Conservation (phyloP, 208 protist genomes). For the Trypanosoma caninum region DNA sequence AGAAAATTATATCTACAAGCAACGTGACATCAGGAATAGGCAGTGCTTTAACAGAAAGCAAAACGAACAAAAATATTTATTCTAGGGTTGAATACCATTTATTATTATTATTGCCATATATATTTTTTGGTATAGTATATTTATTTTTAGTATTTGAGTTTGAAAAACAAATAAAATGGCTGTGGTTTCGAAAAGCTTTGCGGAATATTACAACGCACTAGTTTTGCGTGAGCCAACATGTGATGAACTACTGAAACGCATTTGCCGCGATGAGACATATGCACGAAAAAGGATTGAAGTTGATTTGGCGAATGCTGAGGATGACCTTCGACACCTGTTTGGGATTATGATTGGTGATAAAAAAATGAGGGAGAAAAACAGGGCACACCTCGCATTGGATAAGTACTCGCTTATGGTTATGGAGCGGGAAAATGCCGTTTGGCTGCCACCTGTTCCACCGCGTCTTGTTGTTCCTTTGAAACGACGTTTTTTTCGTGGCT, state of each 20-base stretch:
- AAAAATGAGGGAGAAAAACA: conserved; percentile 28
- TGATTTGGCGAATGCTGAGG: conserved; percentile 27
- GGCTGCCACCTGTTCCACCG: conserved; percentile 43
- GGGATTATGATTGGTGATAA: conserved; percentile 62
- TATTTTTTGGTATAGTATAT: not conserved
- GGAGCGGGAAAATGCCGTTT: conserved; percentile 44
- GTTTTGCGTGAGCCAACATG: conserved; percentile 31
- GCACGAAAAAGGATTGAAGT: conserved; percentile 47
- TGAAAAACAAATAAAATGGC: conserved; percentile 41
- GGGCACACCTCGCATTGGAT: not conserved
- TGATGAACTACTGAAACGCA: conserved; percentile 41
- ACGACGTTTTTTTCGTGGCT: conserved; percentile 31
- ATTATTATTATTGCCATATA: not conserved
- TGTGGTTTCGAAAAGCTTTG: conserved; percentile 44
- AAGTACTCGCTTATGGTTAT: conserved; percentile 24
- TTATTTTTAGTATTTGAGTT: not conserved
- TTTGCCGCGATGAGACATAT: conserved; percentile 58
- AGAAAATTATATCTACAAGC: no score
- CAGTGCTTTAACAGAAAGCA: no score
- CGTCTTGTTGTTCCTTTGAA: conserved; percentile 24
- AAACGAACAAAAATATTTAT: not conserved
- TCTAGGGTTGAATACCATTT: not conserved
- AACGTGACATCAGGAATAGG: no score
- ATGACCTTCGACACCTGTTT: conserved; percentile 57
- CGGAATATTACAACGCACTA: conserved; percentile 62